Conservation (phyloP, 2,329 filamentous ascomycete species). For the Sclerotinia minor region DNA sequence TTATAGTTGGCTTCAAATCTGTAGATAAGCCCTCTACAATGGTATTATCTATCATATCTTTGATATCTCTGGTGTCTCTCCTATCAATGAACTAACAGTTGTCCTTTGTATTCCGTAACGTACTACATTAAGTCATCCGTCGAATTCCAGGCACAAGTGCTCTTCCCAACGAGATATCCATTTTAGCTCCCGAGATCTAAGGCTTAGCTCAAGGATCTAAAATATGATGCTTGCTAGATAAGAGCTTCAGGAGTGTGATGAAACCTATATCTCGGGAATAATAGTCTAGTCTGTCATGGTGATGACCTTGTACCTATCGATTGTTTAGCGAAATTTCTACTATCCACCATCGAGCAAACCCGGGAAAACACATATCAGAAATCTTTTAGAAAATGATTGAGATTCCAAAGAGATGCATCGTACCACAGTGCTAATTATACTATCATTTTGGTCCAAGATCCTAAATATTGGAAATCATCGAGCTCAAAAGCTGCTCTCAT, state of each 20-base stretch:
- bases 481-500: background rate
- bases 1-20: constrained; percentile 11
- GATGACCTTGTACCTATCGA: background rate
- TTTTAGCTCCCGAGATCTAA: background rate
- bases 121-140: background rate
- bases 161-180: background rate
- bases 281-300: background rate
- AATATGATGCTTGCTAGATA: constrained; percentile 1
- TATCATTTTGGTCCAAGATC: background rate
- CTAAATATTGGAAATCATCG: background rate
- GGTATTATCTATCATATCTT: constrained; percentile 19
- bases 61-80: background rate
- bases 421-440: background rate
- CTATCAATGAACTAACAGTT: background rate
- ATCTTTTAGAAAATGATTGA: background rate
- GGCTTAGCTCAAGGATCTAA: background rate
- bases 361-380: background rate
- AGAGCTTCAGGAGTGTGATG: background rate
- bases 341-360: background rate
- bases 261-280: background rate
- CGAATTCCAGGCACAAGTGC: background rate
- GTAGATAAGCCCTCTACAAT: background rate
- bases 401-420: background rate
- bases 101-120: background rate
- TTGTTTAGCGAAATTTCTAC: background rate